These are phyloP conservation scores for Trypanosoma cruzi DNA, from an alignment of 208 protist species.

Conservation along the genomic window DNA sequence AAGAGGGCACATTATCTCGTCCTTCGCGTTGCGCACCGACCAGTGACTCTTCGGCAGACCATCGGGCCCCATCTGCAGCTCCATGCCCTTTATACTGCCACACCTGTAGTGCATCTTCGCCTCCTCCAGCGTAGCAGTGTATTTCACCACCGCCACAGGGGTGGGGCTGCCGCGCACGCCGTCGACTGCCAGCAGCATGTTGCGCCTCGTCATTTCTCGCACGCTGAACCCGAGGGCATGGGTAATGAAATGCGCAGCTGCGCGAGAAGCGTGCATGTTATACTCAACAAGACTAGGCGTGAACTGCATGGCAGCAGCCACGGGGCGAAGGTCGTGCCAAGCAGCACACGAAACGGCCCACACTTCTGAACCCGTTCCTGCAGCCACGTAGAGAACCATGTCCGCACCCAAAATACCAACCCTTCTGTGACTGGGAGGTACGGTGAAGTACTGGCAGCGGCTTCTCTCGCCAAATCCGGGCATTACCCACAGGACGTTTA, in stretches of 20 bases:
- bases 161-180: slow-evolving; percentile 1
- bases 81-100: slow-evolving; percentile 14
- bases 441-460: slow-evolving; percentile 29
- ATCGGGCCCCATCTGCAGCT: slow-evolving; percentile 26
- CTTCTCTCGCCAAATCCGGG: slow-evolving; percentile 3
- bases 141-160: slow-evolving; percentile 22
- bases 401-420: slow-evolving; percentile 17
- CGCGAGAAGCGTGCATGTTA: too few relatives aligned
- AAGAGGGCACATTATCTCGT: slow-evolving; percentile 28
- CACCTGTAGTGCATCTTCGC: slow-evolving; percentile 25
- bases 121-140: neutral
- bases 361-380: neutral
- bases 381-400: slow-evolving; percentile 25
- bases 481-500: slow-evolving; percentile 17
- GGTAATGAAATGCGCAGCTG: neutral
- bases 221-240: neutral
- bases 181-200: slow-evolving; percentile 10
- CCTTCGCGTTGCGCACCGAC: slow-evolving; percentile 26
- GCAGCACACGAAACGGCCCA: slow-evolving; percentile 18
- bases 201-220: neutral
- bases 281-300: neutral
- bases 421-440: slow-evolving; percentile 9
- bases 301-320: slow-evolving; percentile 52
- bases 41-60: slow-evolving; percentile 35
- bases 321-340: slow-evolving; percentile 59